phyloP scores from a whole-genome alignment of 257 asterid species.

The Primulina tabacum region DNA sequence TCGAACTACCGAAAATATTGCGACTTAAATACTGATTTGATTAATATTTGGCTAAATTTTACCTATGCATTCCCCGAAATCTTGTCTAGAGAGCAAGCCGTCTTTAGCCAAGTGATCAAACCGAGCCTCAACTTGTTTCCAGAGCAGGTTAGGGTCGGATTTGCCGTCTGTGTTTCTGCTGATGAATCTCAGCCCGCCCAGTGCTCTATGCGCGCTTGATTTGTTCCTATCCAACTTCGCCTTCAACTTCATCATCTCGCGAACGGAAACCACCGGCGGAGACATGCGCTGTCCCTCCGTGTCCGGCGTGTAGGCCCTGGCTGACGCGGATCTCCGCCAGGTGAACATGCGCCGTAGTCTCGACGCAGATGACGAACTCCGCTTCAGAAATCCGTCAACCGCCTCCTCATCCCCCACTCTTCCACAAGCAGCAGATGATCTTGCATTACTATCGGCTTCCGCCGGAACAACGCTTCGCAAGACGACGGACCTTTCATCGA shows the following conservation, averaged over 20 bases:
- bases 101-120: conserved; percentile 55
- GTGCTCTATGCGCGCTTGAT: conserved; percentile 83
- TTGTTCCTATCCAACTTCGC: conserved; percentile 61
- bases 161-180: conserved; percentile 49
- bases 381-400: conserved; percentile 28
- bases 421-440: conserved; percentile 7
- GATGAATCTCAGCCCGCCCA: conserved; percentile 79
- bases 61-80: conserved; percentile 96
- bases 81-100: conserved; percentile 67
- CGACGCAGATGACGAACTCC: conserved; percentile 62
- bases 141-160: conserved; percentile 40
- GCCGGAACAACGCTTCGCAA: conserved; percentile 44
- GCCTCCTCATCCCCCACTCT: conserved; percentile 2
- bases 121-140: conserved; percentile 74
- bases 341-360: conserved; percentile 61
- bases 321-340: conserved; percentile 38
- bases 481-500: conserved; percentile 53
- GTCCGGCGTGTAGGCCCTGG: conserved; percentile 30
- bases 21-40: too few species aligned
- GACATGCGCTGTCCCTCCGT: conserved; percentile 28
- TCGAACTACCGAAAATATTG: too few species aligned
- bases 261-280: conserved; percentile 36
- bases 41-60: neutral
- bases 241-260: conserved; percentile 68
- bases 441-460: neutral